Percentiles rank a stretch among this genome's conserved stretches.
phyloP scores from a whole-genome alignment of 306 rosid genomes.

The Urtica urens region DNA sequence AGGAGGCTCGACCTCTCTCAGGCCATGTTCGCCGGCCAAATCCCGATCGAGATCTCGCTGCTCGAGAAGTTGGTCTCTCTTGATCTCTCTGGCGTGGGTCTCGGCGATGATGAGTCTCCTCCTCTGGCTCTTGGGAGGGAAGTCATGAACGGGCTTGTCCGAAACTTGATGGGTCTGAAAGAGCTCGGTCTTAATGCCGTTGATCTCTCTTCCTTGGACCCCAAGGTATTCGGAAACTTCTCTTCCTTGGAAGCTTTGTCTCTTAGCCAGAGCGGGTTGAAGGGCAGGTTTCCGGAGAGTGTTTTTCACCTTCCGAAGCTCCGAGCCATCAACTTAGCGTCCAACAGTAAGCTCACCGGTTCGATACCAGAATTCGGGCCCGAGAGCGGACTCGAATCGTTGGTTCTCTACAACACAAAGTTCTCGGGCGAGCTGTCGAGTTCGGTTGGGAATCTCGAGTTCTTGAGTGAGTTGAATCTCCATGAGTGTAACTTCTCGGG shows the following conservation, averaged over 20 bases:
- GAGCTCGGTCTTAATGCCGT: neutral
- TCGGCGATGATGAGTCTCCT: neutral
- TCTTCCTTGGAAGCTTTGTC: neutral
- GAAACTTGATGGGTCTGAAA: neutral
- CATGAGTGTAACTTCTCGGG: neutral
- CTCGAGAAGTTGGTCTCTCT: neutral
- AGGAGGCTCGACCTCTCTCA: constrained; percentile 3
- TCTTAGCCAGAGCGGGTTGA: neutral
- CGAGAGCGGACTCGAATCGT: neutral
- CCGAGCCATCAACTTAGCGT: neutral
- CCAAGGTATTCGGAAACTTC: neutral
- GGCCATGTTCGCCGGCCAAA: neutral
- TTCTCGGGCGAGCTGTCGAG: neutral
- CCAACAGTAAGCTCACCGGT: neutral
- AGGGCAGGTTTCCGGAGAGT: neutral
- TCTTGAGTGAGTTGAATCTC: neutral
- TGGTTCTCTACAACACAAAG: neutral
- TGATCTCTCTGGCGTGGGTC: neutral
- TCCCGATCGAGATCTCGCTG: neutral
- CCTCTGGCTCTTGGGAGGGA: neutral
- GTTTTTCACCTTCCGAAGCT: neutral
- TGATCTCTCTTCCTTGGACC: neutral
- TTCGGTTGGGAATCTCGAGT: constrained; percentile 1
- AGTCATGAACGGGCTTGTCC: neutral
- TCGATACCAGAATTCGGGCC: neutral